These are phyloP conservation scores for Beverwykella pulmonaria DNA, from an alignment of 495 filamentous ascomycete species.

Conservation along the genomic window DNA sequence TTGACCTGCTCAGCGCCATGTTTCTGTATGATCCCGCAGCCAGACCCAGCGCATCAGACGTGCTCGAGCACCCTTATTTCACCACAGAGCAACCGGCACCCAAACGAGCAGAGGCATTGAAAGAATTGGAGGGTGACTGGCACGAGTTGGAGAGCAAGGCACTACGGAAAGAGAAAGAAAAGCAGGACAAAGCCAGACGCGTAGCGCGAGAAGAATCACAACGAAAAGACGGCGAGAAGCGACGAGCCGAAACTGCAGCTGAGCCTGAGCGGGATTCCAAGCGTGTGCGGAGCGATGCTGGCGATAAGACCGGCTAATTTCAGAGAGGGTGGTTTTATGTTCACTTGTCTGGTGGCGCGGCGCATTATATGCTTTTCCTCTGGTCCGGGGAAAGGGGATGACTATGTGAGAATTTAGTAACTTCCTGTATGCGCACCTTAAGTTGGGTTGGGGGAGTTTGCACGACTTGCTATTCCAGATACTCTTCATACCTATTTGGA, in stretches of 20 bases:
- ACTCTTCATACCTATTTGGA: too few relatives aligned
- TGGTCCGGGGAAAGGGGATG: too few relatives aligned
- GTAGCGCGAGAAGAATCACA: conserved; percentile 21
- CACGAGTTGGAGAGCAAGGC: conserved; percentile 99
- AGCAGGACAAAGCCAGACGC: conserved; percentile 62
- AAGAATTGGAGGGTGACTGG: conserved; percentile 90
- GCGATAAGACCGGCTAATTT: neutral
- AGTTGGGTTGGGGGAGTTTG: too few relatives aligned
- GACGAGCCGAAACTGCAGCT: conserved; percentile 32
- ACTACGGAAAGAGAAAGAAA: conserved; percentile 85
- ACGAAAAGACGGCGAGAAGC: conserved; percentile 34
- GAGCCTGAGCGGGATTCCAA: conserved; percentile 33
- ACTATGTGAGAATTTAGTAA: too few relatives aligned
- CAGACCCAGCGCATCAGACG: conserved; percentile 81
- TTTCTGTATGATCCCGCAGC: conserved; percentile 85
- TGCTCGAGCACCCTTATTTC: conserved; percentile 90
- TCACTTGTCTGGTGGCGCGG: too few relatives aligned
- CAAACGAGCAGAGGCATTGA: conserved; percentile 80
- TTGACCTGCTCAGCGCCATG: conserved; percentile 78
- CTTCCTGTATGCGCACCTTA: too few relatives aligned
- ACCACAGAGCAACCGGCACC: conserved; percentile 76
- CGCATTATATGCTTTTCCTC: too few relatives aligned
- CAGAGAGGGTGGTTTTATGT: too few relatives aligned
- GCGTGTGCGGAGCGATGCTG: conserved; percentile 27
- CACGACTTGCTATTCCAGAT: too few relatives aligned